Conservation (phyloP, 2,329 filamentous ascomycete genomes). For the Karstenula rhodostoma region DNA sequence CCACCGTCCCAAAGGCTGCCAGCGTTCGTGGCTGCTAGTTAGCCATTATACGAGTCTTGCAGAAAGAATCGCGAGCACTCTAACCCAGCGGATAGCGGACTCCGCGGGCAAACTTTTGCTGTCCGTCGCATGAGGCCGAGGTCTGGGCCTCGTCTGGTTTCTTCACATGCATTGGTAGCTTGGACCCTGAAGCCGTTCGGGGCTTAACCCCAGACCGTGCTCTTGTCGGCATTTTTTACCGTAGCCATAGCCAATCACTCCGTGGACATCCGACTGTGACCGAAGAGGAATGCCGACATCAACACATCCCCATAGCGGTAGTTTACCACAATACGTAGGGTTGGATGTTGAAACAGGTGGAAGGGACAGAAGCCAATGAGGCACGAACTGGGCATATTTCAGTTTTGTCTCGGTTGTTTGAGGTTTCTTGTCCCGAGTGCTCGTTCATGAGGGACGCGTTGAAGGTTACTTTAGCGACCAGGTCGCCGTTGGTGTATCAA, state of each 20-base stretch:
- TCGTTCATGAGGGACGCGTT: constrained; percentile 96
- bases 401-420: constrained; percentile 65
- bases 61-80: background rate
- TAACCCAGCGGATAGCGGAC: background rate
- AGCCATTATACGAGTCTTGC: background rate
- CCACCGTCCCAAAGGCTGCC: background rate
- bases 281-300: background rate
- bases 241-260: background rate
- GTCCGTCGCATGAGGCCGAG: background rate
- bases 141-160: background rate
- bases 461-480: constrained; percentile 87
- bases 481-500: constrained; percentile 76
- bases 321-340: background rate
- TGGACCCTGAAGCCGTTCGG: background rate
- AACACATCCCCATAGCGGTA: background rate
- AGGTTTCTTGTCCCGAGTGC: constrained; percentile 73
- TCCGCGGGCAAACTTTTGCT: background rate
- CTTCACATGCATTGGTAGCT: background rate
- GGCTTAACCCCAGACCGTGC: background rate
- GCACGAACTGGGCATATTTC: background rate
- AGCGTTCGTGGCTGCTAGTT: background rate
- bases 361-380: background rate
- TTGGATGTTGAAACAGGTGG: background rate
- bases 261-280: background rate
- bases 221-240: background rate